Evolutionary conservation across 768 basidiomycete genomes (phyloP), one percentile per base, ranked within the genome.

Genomic region (Mrakia gelida): DNA sequence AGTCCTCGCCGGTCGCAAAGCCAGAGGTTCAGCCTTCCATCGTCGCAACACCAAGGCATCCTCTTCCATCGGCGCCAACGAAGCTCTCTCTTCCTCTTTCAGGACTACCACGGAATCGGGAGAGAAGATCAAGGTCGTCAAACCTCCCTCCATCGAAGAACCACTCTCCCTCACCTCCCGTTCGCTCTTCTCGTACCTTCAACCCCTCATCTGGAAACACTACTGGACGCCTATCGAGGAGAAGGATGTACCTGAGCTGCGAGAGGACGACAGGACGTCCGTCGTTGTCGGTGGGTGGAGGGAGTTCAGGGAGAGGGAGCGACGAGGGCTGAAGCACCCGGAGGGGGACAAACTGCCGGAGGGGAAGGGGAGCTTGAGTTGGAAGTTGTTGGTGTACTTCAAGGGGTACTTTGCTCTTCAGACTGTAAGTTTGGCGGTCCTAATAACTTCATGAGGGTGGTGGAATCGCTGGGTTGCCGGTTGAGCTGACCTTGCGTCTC

Each of bases 221-320:
- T 76, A 77, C n/a, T 62, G 43, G 18, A 73, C 21, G n/a, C 78
- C 80, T 13, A 75, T 75, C 52, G 73, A 54, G 8, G 43, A 67
- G 21, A 26, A 23, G 26, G 80, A 79, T 30, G 75, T 82, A 0
- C 82, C 83, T 9, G 81, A 81, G 52, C 81, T 83, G 1, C 78
- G 81, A 0, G 81, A 82, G 23, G 83, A 83, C 75, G 82, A 82
- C 75, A 81, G 81, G 68, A 77, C 83, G 1, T 82, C 83, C 1
- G 81, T 81, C 5, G 82, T 81, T 9, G 76, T 83, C 30, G 80
- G 81, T 49, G 74, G 81, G 15, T 83, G 81, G 75, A 75, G 83
- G 0, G 80, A 68, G 30, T 81, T 79, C 62, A 2, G 79, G n/a
- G 77, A 34, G 78, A 59, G 65, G 67, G 67, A 63, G 73, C 30